Base-by-base conservation (phyloP, 768 basidiomycete species). In the Podaxis rugospora region DNA sequence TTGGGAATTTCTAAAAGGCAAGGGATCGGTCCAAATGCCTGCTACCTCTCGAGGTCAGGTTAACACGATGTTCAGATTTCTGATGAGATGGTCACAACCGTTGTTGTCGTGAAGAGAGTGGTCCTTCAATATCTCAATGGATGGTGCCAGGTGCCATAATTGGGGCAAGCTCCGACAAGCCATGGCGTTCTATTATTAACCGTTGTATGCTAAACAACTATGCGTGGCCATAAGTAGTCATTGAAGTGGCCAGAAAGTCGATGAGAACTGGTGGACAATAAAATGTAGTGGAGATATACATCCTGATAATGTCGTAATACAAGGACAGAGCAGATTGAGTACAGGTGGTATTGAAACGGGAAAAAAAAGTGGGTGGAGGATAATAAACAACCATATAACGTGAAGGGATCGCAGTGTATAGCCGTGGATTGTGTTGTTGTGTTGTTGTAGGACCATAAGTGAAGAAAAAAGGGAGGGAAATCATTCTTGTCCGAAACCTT, bases 401-500 rank as follows among this genome's bases (percentile, higher is more conserved):
- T 42, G 11, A 14, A 27, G 25, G 23, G 47, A 49, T 49, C 27
- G 47, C 25, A 9, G 13, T 27, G 47, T 27, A 49, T 49, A 49
- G 21, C 13, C 25, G 47, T 25, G 25, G 9, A 11, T 25, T 27
- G 13, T 27, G 47, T 49, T 21, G 46, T 47, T 21, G 42, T 44
- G 47, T 49, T 21, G 46, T 47, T 21, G 42, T 44, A 44, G 42
- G 21, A 25, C 11, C 18, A 11, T 49, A 25, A 49, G 1, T 10
- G 21, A 55, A 61, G 51, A 13, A 32, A 25, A 59, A 59, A 28
- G 13, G 28, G 28, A 46, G 28, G 39, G 37, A 49, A 21, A 64
- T 76, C 71, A 87, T 67, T 87, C 86, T 62, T 84, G 82, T 51
- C 85, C 86, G 62, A 90, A 90, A 16, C 88, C 89, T 78, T 90